Evolutionary conservation across 257 asterid species (phyloP).

Genomic region (Solanum chiquidenum): DNA sequence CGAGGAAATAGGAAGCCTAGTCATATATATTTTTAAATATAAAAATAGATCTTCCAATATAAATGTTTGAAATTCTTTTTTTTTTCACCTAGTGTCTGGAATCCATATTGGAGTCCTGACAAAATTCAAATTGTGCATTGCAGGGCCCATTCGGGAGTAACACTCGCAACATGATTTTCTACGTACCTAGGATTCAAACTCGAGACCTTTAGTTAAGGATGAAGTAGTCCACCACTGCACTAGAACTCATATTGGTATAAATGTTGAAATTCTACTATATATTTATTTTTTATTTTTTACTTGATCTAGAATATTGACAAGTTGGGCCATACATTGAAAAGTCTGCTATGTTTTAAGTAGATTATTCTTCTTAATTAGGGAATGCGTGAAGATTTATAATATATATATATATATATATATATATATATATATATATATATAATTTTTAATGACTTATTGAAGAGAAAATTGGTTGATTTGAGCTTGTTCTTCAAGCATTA

Average conservation of each 20-base stretch:
- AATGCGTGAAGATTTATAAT: not conserved
- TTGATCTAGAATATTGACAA: not conserved
- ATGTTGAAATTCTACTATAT: not conserved
- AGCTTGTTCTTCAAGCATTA: not conserved
- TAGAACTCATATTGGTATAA: too few relatives aligned
- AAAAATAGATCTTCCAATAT: not conserved
- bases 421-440: too few relatives aligned
- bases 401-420: too few relatives aligned
- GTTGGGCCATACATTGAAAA: not conserved
- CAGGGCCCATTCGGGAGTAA: too few relatives aligned
- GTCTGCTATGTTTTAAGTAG: not conserved
- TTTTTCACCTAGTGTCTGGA: fast-evolving
- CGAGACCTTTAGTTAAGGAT: too few relatives aligned
- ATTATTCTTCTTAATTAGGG: not conserved
- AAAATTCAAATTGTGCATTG: too few relatives aligned
- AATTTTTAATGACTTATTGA: not conserved
- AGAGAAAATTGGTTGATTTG: not conserved
- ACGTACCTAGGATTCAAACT: too few relatives aligned
- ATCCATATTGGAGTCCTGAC: too few relatives aligned
- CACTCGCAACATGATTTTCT: too few relatives aligned
- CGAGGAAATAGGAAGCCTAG: not conserved
- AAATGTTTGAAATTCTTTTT: not conserved
- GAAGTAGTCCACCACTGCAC: too few relatives aligned
- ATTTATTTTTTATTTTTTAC: too few relatives aligned
- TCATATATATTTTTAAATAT: not conserved